These are phyloP conservation scores for Eutypa lata DNA, from an alignment of 2,329 filamentous ascomycete genomes.

Conservation along the genomic window DNA sequence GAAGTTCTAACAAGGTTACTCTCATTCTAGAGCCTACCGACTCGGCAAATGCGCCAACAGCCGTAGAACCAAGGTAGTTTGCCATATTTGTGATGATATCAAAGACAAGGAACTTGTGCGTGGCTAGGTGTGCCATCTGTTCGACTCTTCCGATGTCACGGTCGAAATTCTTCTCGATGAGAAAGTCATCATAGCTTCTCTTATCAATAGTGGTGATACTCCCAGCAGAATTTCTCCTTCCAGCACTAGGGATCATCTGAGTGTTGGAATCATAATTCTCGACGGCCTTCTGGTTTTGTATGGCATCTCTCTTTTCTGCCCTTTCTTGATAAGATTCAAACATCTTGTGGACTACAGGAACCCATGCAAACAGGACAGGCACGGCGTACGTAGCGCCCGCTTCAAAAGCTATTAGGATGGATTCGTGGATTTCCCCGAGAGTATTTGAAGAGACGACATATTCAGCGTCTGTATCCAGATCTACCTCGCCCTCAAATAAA, in stretches of 20 bases:
- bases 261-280: slow-evolving; percentile 51
- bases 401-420: slow-evolving; percentile 61
- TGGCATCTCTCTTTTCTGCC: slow-evolving; percentile 57
- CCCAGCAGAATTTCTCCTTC: slow-evolving; percentile 56
- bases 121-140: slow-evolving; percentile 46
- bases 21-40: slow-evolving; percentile 63
- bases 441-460: slow-evolving; percentile 70
- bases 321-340: slow-evolving; percentile 60
- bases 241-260: slow-evolving; percentile 37
- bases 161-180: slow-evolving; percentile 46
- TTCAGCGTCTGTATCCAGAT: slow-evolving; percentile 38
- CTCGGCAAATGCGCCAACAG: slow-evolving; percentile 45
- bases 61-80: slow-evolving; percentile 41
- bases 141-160: slow-evolving; percentile 52
- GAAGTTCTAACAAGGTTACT: slow-evolving; percentile 63
- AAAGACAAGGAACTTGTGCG: slow-evolving; percentile 49
- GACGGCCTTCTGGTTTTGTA: slow-evolving; percentile 56
- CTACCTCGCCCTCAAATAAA: slow-evolving; percentile 49
- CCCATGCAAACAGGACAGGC: slow-evolving; percentile 79
- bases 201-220: slow-evolving; percentile 62
- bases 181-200: slow-evolving; percentile 56
- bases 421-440: slow-evolving; percentile 69
- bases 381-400: slow-evolving; percentile 59
- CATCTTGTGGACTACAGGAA: slow-evolving; percentile 69
- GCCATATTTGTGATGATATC: slow-evolving; percentile 52